phyloP scores from a whole-genome alignment of 2,329 filamentous ascomycete species.

The Calonectria pauciramosa region DNA sequence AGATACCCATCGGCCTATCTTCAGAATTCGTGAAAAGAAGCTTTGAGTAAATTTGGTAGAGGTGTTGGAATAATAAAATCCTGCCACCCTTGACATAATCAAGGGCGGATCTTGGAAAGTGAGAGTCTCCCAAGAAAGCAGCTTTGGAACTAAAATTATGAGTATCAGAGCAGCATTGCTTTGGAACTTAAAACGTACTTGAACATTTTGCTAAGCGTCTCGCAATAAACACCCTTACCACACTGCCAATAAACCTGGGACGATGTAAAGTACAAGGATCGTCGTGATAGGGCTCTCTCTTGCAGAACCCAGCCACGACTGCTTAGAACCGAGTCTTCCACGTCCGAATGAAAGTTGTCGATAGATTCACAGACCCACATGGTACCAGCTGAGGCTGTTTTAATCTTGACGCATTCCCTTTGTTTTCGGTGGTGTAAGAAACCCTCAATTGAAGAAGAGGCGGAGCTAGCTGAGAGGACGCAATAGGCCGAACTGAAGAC shows the following conservation, averaged over 20 bases:
- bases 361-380: not conserved
- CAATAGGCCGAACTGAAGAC: constrained; percentile 4
- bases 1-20: not conserved
- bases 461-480: not conserved
- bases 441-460: not conserved
- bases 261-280: not conserved
- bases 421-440: not conserved
- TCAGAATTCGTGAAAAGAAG: not conserved
- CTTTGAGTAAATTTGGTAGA: not conserved
- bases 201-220: not conserved
- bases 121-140: not conserved
- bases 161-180: not conserved
- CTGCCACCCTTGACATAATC: not conserved
- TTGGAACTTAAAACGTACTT: not conserved
- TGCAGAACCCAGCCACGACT: constrained; percentile 1
- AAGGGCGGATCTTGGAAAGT: not conserved
- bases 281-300: not conserved
- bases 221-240: not conserved
- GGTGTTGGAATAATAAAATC: not conserved
- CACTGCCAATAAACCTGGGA: constrained; percentile 1
- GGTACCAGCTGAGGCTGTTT: not conserved
- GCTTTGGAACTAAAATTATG: not conserved
- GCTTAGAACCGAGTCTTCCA: not conserved
- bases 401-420: not conserved
- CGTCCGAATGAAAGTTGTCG: not conserved